Conservation (phyloP, 225 moss, liverwort and hornwort species). For the Straminergon stramineum region DNA sequence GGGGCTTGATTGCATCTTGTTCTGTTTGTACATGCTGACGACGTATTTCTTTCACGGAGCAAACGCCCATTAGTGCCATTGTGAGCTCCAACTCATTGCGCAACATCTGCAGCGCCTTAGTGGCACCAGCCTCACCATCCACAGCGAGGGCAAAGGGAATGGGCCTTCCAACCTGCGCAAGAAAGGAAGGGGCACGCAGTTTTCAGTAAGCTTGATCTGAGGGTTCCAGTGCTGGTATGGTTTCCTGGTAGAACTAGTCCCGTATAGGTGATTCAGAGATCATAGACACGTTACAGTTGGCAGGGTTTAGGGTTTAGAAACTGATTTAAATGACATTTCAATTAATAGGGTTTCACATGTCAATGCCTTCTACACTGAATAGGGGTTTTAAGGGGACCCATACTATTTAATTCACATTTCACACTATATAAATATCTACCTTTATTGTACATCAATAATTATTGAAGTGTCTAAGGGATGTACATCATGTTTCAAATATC, state of each 20-base stretch:
- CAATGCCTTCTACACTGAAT: not conserved
- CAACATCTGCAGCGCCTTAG: constrained; percentile 66
- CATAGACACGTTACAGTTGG: not conserved
- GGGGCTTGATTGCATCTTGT: constrained; percentile 3
- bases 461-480: no score
- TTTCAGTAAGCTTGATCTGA: not conserved
- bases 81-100: constrained; percentile 67
- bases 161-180: constrained; percentile 67
- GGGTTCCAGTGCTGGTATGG: not conserved
- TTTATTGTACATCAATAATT: no score
- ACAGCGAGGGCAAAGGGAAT: constrained; percentile 57
- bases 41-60: constrained; percentile 24
- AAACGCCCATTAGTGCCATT: constrained; percentile 71
- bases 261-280: not conserved
- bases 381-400: no score
- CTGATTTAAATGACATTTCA: not conserved
- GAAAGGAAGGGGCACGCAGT: not conserved
- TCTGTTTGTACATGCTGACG: constrained; percentile 46
- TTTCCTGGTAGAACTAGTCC: not conserved
- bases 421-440: no score
- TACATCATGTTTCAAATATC: no score
- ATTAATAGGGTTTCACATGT: not conserved
- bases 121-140: constrained; percentile 69
- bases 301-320: not conserved
- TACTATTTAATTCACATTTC: no score